A percentile compares a stretch with the other conserved stretches of the same genome.
Conservation (phyloP, 768 basidiomycete genomes). For the Hebeloma cylindrosporum region DNA sequence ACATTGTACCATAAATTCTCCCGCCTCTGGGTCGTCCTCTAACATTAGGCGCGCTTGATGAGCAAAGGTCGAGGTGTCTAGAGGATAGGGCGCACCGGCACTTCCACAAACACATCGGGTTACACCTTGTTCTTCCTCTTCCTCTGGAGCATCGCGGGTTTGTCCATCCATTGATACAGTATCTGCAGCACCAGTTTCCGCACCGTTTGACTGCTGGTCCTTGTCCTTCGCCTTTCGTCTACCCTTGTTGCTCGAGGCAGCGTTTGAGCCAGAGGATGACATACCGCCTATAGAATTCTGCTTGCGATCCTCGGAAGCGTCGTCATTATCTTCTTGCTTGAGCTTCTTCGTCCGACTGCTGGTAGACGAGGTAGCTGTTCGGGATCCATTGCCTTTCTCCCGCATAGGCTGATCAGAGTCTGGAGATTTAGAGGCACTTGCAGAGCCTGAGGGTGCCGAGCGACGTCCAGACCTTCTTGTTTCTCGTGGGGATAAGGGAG, state of each 20-base stretch:
- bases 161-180: slow-evolving; percentile 33
- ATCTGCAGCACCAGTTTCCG: slow-evolving; percentile 26
- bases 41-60: slow-evolving; percentile 29
- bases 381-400: slow-evolving; percentile 43
- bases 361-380: slow-evolving; percentile 41
- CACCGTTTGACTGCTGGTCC: slow-evolving; percentile 31
- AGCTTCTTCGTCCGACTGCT: slow-evolving; percentile 54
- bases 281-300: slow-evolving; percentile 34
- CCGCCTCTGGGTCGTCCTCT: slow-evolving; percentile 79
- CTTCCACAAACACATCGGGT: slow-evolving; percentile 89
- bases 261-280: slow-evolving; percentile 31
- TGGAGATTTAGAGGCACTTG: slow-evolving; percentile 71
- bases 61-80: slow-evolving; percentile 16
- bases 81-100: slow-evolving; percentile 50
- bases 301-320: slow-evolving; percentile 57
- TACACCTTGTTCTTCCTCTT: slow-evolving; percentile 62
- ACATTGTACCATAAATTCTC: slow-evolving; percentile 97
- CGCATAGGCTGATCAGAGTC: slow-evolving; percentile 63
- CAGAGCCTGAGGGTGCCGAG: slow-evolving; percentile 63
- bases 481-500: slow-evolving; percentile 74
- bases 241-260: slow-evolving; percentile 33
- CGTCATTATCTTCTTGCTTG: slow-evolving; percentile 76
- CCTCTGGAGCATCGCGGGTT: slow-evolving; percentile 46
- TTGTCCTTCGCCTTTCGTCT: slow-evolving; percentile 72
- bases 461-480: slow-evolving; percentile 77